Evolutionary conservation across 495 filamentous ascomycete genomes (phyloP).

Genomic region (Penicillium verhagenii): DNA sequence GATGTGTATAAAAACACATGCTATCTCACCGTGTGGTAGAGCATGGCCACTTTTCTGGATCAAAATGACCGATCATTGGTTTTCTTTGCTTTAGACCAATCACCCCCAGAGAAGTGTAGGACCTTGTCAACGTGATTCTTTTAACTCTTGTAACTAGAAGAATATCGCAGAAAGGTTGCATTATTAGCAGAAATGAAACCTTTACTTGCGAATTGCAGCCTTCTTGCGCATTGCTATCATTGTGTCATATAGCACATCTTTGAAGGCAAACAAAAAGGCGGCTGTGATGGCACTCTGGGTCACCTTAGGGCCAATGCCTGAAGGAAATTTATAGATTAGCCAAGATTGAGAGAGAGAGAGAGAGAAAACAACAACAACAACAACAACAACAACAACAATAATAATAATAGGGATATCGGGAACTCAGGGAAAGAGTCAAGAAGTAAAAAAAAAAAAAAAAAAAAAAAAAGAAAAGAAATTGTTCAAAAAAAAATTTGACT

Average conservation of each 20-base stretch:
- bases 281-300: constrained; percentile 95
- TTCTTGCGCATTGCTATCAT: constrained; percentile 56
- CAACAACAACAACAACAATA: no score
- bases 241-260: constrained; percentile 75
- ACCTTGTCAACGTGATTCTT: no score
- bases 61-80: no score
- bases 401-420: no score
- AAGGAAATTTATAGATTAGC: background rate
- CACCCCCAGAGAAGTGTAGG: no score
- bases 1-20: no score
- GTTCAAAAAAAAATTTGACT: constrained; percentile 19
- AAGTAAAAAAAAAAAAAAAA: background rate
- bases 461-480: background rate
- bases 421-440: background rate
- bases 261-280: constrained; percentile 96
- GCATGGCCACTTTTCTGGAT: no score
- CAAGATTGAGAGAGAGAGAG: no score
- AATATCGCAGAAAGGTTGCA: background rate
- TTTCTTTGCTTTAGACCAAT: no score
- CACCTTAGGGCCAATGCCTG: constrained; percentile 91
- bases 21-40: no score
- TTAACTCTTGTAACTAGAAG: background rate
- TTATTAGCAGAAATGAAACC: background rate
- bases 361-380: no score
- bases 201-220: constrained; percentile 42